phyloP scores from a whole-genome alignment of 768 basidiomycete species.

The Gymnopilus dilepis region DNA sequence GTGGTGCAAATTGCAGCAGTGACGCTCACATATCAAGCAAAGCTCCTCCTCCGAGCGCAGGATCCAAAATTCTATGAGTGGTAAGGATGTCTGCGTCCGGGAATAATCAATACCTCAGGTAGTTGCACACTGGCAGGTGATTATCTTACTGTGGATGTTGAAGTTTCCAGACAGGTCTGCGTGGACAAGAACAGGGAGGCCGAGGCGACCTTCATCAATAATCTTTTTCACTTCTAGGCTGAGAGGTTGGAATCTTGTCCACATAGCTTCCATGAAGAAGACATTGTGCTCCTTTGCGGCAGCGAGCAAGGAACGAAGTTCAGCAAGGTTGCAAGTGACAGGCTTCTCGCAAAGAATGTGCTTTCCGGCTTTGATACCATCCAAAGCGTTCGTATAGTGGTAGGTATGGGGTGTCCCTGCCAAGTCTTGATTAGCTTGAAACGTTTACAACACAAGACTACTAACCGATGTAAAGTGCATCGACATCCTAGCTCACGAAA shows the following conservation, averaged over 20 bases:
- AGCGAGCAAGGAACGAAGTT: slow-evolving; percentile 72
- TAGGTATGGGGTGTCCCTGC: slow-evolving; percentile 84
- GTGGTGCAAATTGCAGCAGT: background rate
- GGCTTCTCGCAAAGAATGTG: slow-evolving; percentile 92
- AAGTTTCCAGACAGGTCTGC: slow-evolving; percentile 83
- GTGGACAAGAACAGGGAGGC: slow-evolving; percentile 66
- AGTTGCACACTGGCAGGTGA: slow-evolving; percentile 12
- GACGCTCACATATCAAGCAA: slow-evolving; percentile 77
- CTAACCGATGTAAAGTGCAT: slow-evolving; percentile 61
- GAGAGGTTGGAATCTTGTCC: slow-evolving; percentile 85
- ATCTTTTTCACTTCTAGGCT: slow-evolving; percentile 66
- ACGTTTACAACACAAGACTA: background rate
- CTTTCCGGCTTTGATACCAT: slow-evolving; percentile 79
- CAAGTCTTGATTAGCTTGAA: background rate
- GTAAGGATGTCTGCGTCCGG: slow-evolving; percentile 57
- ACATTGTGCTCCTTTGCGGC: slow-evolving; percentile 79
- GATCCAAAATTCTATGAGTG: slow-evolving; percentile 80
- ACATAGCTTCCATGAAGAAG: slow-evolving; percentile 93
- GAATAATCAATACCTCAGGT: background rate
- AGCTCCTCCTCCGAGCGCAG: slow-evolving; percentile 80
- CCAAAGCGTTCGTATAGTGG: slow-evolving; percentile 80
- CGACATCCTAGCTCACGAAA: slow-evolving; percentile 56
- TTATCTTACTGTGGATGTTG: slow-evolving; percentile 63
- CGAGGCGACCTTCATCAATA: slow-evolving; percentile 66
- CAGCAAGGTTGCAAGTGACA: slow-evolving; percentile 76